A percentile compares a stretch with the other conserved stretches of the same genome.
Conservation (phyloP, 2,329 filamentous ascomycete genomes). For the Apiospora saccharicola region DNA sequence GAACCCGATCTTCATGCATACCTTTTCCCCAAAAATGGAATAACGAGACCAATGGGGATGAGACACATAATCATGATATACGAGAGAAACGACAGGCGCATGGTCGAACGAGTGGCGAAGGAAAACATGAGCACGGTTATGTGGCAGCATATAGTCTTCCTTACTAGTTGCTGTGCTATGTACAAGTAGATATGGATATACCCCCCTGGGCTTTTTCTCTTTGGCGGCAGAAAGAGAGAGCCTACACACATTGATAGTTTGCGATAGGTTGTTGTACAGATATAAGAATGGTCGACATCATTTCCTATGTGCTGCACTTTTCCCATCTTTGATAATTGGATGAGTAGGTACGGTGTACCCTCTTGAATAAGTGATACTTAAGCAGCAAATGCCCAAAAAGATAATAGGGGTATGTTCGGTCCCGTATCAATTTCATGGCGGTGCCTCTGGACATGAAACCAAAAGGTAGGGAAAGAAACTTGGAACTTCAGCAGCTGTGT, state of each 20-base stretch:
- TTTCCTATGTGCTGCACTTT: neutral
- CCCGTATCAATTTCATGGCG: too few relatives aligned
- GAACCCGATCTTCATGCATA: neutral
- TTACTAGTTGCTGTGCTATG: neutral
- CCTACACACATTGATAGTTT: neutral
- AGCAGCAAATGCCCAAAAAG: too few relatives aligned
- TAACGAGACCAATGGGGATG: neutral
- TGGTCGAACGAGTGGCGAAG: neutral
- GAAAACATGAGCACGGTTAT: neutral
- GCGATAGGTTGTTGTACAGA: neutral
- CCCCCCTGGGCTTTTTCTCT: neutral
- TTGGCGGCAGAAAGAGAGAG: neutral
- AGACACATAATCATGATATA: neutral
- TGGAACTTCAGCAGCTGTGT: neutral
- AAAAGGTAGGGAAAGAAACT: neutral
- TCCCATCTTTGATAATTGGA: too few relatives aligned
- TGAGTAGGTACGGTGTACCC: too few relatives aligned
- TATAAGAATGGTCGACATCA: neutral
- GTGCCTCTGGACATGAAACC: neutral
- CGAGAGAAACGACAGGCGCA: neutral
- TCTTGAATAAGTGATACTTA: too few relatives aligned
- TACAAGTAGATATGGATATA: slow-evolving; percentile 12
- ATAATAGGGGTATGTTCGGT: too few relatives aligned
- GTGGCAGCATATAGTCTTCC: neutral
- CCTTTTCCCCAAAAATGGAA: neutral